Percentiles rank a stretch among this genome's conserved stretches.
Evolutionary conservation across 495 filamentous ascomycete species (phyloP).

Genomic region (Pyrenula massariospora): DNA sequence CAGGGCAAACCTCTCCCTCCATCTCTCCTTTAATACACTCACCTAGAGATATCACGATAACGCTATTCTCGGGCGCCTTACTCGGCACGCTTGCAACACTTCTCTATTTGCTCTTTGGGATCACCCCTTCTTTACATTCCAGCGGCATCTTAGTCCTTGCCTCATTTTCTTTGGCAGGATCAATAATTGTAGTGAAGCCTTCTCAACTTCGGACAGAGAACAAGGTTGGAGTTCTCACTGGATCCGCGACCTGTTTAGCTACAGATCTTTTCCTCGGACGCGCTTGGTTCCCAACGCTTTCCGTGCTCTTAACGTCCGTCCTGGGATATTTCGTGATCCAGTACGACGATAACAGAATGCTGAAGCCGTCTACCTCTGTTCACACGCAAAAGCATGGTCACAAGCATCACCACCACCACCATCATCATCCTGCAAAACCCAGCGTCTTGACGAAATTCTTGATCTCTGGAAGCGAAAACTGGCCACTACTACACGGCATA

Average conservation of each 20-base stretch:
- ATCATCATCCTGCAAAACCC: slow-evolving; percentile 18
- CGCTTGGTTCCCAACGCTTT: slow-evolving; percentile 10
- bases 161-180: background rate
- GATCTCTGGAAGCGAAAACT: background rate
- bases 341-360: slow-evolving; percentile 20
- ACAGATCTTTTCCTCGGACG: slow-evolving; percentile 10
- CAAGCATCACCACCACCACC: slow-evolving; percentile 20
- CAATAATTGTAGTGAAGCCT: background rate
- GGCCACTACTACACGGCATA: slow-evolving; percentile 72
- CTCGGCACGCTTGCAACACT: background rate
- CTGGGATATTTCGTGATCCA: slow-evolving; percentile 14
- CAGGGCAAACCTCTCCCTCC: background rate
- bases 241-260: background rate
- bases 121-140: background rate
- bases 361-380: slow-evolving; percentile 7
- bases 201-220: background rate
- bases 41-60: slow-evolving; percentile 9
- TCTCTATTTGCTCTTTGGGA: background rate
- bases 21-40: slow-evolving; percentile 11
- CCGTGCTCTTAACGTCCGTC: slow-evolving; percentile 4
- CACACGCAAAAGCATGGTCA: background rate
- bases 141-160: background rate
- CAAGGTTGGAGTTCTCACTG: background rate
- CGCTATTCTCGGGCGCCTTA: slow-evolving; percentile 7
- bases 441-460: slow-evolving; percentile 36